Evolutionary conservation across 2,329 filamentous ascomycete species (phyloP).

Genomic region (Fusarium sulawesiense): DNA sequence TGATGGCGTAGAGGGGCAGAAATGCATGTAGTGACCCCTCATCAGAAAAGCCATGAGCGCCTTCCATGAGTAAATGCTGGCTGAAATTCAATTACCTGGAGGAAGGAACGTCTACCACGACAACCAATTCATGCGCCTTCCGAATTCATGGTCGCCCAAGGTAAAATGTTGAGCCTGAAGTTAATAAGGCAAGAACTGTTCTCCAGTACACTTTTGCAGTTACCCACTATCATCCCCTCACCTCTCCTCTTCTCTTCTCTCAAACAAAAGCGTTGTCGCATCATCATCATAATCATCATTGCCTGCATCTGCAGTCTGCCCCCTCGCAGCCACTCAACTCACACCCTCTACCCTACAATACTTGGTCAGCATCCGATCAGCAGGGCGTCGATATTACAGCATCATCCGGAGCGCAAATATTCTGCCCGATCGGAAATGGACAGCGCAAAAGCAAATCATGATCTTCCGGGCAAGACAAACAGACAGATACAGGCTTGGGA

Average conservation of each 20-base stretch:
- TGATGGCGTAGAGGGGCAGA: background rate
- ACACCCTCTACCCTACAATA: slow-evolving; percentile 16
- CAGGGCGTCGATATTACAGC: background rate
- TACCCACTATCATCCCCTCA: slow-evolving; percentile 4
- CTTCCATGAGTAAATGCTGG: background rate
- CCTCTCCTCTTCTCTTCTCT: background rate
- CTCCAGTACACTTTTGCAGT: background rate
- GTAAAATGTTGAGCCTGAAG: background rate
- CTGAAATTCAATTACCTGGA: background rate
- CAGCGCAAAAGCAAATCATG: background rate
- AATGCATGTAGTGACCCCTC: background rate
- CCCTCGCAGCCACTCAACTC: slow-evolving; percentile 21
- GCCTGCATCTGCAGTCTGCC: slow-evolving; percentile 3
- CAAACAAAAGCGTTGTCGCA: slow-evolving; percentile 15
- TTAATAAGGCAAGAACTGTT: background rate
- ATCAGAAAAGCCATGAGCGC: background rate
- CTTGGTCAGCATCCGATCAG: slow-evolving; percentile 13
- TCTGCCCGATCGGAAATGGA: slow-evolving; percentile 2
- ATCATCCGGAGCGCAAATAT: background rate
- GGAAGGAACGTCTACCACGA: background rate
- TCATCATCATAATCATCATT: slow-evolving; percentile 28
- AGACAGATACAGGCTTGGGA: background rate
- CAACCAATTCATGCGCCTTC: slow-evolving; percentile 10
- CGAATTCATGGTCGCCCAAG: background rate
- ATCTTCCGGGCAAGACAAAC: background rate